Evolutionary conservation across 176 grass and related monocot species (phyloP).

Genomic region (Themeda triandra): DNA sequence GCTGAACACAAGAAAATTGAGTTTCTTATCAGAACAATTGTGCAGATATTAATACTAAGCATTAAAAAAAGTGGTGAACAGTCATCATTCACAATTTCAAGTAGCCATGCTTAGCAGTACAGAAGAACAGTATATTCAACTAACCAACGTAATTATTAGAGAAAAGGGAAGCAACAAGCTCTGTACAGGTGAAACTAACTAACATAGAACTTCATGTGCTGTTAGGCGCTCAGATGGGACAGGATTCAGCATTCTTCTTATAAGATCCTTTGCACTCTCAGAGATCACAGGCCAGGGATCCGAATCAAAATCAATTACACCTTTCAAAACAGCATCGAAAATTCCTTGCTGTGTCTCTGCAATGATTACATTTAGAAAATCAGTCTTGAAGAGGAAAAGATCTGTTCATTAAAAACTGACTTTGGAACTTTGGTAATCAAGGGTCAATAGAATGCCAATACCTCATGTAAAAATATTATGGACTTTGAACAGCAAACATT

Average conservation of each 20-base stretch:
- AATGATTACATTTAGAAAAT: constrained; percentile 27
- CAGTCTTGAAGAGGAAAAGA: not conserved
- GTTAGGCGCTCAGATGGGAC: constrained; percentile 39
- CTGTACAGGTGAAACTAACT: constrained; percentile 34
- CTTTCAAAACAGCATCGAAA: constrained; percentile 72
- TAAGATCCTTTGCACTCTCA: constrained; percentile 63
- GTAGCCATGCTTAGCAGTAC: not conserved
- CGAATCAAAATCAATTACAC: constrained; percentile 57
- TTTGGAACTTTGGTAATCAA: not conserved
- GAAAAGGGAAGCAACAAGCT: not conserved
- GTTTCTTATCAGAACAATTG: not conserved
- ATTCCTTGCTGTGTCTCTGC: constrained; percentile 63
- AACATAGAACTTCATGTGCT: constrained; percentile 60
- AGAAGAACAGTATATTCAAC: not conserved
- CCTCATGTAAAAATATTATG: not conserved
- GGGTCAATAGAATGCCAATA: not conserved
- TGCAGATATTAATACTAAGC: not conserved
- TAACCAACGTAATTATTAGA: constrained; percentile 1
- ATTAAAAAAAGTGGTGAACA: not conserved
- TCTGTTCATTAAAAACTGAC: not conserved
- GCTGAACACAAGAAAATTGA: constrained; percentile 37
- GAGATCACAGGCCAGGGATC: constrained; percentile 70
- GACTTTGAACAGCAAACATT: not conserved
- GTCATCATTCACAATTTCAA: not conserved
- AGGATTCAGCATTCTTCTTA: constrained; percentile 62